A percentile compares a stretch with the other conserved stretches of the same genome.
Conservation (phyloP, 192 early-diverging fungal species). For the Coemansia sp. region DNA sequence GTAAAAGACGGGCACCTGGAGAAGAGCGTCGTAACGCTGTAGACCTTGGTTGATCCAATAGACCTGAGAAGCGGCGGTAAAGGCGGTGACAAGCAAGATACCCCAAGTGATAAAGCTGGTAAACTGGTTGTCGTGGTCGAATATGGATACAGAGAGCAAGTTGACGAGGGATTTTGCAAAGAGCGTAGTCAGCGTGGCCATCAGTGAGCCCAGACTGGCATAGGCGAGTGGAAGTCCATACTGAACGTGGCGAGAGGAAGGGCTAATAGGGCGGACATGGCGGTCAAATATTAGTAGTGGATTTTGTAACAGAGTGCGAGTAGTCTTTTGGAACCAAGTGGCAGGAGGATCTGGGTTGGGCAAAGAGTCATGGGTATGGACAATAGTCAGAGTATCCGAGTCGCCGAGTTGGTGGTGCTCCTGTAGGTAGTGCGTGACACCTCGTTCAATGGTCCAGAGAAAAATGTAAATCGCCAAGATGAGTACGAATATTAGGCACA, state of each 20-base stretch:
- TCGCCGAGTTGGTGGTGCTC: conserved; percentile 18
- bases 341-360: background rate
- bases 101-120: conserved; percentile 64
- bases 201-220: conserved; percentile 72
- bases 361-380: background rate
- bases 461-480: conserved; percentile 62
- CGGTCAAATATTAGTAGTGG: conserved; percentile 19
- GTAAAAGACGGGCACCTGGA: conserved; percentile 83
- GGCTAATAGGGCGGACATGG: conserved; percentile 32
- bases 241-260: conserved; percentile 49
- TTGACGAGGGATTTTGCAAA: conserved; percentile 85
- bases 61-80: conserved; percentile 75
- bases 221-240: conserved; percentile 71
- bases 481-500: conserved; percentile 60
- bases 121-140: conserved; percentile 77
- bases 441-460: conserved; percentile 61
- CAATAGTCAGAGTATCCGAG: conserved; percentile 3
- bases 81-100: conserved; percentile 70
- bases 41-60: conserved; percentile 87
- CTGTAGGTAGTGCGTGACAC: conserved; percentile 31
- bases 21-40: conserved; percentile 75
- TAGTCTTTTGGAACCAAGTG: background rate
- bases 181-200: conserved; percentile 75
- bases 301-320: conserved; percentile 4
- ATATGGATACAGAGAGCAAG: conserved; percentile 64